Base-by-base conservation (phyloP, 257 asterid species). In the Solanum pinnatisectum region DNA sequence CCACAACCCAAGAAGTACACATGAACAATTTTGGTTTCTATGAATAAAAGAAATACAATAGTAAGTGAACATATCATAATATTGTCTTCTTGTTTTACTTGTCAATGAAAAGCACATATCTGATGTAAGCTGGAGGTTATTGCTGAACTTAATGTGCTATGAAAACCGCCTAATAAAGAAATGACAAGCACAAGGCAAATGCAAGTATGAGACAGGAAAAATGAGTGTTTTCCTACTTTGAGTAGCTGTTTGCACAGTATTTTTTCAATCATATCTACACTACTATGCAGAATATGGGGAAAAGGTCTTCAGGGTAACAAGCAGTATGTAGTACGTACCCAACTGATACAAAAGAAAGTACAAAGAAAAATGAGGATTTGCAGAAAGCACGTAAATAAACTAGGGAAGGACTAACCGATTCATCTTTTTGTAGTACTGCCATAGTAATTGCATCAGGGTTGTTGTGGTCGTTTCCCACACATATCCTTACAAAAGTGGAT, bases 351-450 rank as follows among this genome's bases (percentile, higher is more conserved):
- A 81, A 81, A 46, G 30, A 46, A 30, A 81, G 68, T 49, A 81
- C 40, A 5, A 46, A 30, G 70, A 30, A 46, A 79, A 81, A 46
- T 81, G 68, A 46, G 18, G 27, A 10, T 44, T 10, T 46, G 67
- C 68, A 30, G 27, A 46, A 81, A 81, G 40, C 84, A 81, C 11
- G 5, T 81, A 20, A 46, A 79, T 79, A 44, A 79, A 81, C 42
- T 30, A 81, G 68, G 70, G 20, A 81, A 46, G 30, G 30, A 89
- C 98, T 63, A 90, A 96, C 99, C 94, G 83, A 82, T 89, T 90
- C 89, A 56, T 90, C 92, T 87, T 79, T 91, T 73, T 93, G 98
- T 33, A 96, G 96, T 91, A 96, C 88, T 56, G 98, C 98, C 90
- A 96, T 87, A 40, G 96, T 94, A 91, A 96, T 88, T 33, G 89